Evolutionary conservation across 495 filamentous ascomycete genomes (phyloP).

Genomic region (Trichoderma orchidacearum): DNA sequence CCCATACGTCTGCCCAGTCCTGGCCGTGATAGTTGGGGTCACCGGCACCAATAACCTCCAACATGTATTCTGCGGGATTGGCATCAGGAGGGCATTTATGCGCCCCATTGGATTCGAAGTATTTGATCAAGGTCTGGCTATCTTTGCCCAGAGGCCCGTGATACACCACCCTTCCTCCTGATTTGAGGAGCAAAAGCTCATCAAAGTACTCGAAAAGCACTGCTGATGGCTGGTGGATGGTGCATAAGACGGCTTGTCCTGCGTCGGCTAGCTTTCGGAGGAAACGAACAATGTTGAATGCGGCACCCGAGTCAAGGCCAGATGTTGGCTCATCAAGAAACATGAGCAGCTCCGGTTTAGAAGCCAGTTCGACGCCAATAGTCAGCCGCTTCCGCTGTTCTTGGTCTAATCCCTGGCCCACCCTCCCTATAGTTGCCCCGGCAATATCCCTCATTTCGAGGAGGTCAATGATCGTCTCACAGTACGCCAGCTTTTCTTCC

Average conservation of each 20-base stretch:
- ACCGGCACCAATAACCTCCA: constrained; percentile 58
- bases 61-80: constrained; percentile 60
- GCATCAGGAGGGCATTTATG: constrained; percentile 54
- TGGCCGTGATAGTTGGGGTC: constrained; percentile 47
- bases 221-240: constrained; percentile 60
- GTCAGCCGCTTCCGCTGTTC: constrained; percentile 67
- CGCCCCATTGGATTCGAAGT: constrained; percentile 44
- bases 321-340: constrained; percentile 70
- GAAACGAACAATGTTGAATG: constrained; percentile 55
- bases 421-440: constrained; percentile 53
- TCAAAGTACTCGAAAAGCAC: constrained; percentile 69
- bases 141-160: constrained; percentile 49
- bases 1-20: constrained; percentile 73
- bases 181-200: constrained; percentile 52
- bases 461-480: constrained; percentile 62
- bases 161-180: constrained; percentile 49
- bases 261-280: constrained; percentile 49
- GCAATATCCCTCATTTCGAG: constrained; percentile 62
- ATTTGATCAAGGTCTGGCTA: constrained; percentile 32
- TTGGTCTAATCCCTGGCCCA: constrained; percentile 49
- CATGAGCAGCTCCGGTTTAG: constrained; percentile 62
- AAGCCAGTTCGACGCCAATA: constrained; percentile 61
- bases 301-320: constrained; percentile 59
- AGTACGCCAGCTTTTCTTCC: constrained; percentile 41
- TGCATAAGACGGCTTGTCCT: constrained; percentile 58